phyloP scores from a whole-genome alignment of 2,329 filamentous ascomycete genomes.

The Fusarium chaquense region DNA sequence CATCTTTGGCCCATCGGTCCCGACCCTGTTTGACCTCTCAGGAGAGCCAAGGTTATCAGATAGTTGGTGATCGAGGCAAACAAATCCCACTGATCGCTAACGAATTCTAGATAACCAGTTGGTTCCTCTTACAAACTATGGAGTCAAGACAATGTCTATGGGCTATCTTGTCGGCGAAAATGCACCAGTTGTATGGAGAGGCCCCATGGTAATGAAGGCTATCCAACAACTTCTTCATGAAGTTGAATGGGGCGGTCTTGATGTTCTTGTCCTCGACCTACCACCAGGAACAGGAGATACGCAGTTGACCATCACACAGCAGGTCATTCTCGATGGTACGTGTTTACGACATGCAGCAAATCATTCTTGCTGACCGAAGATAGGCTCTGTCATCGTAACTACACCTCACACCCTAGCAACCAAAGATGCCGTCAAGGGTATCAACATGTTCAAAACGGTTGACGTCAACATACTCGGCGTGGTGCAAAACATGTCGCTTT shows the following conservation, averaged over 20 bases:
- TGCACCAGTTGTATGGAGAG: slow-evolving; percentile 92
- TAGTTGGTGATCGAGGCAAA: slow-evolving; percentile 62
- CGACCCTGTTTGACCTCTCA: slow-evolving; percentile 85
- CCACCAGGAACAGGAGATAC: slow-evolving; percentile 96
- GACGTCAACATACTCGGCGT: slow-evolving; percentile 85
- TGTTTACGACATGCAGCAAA: neutral
- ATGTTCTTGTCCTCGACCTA: slow-evolving; percentile 89
- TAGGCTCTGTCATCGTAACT: slow-evolving; percentile 85
- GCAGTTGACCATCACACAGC: slow-evolving; percentile 96
- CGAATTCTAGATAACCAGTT: slow-evolving; percentile 76
- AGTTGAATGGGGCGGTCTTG: slow-evolving; percentile 91
- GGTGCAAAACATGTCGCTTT: slow-evolving; percentile 92
- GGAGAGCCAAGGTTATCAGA: slow-evolving; percentile 81
- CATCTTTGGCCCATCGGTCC: slow-evolving; percentile 96
- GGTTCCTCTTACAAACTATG: slow-evolving; percentile 91
- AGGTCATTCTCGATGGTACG: slow-evolving; percentile 85
- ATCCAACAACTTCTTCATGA: slow-evolving; percentile 95
- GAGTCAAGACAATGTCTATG: slow-evolving; percentile 98
- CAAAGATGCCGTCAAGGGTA: slow-evolving; percentile 90
- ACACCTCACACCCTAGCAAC: slow-evolving; percentile 94
- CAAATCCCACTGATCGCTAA: slow-evolving; percentile 8
- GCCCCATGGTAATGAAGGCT: slow-evolving; percentile 97
- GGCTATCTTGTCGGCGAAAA: slow-evolving; percentile 86
- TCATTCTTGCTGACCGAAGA: slow-evolving; percentile 5
- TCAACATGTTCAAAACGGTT: slow-evolving; percentile 92